Evolutionary conservation across 2,329 filamentous ascomycete genomes (phyloP).

Genomic region (Calonectria leucothoes): DNA sequence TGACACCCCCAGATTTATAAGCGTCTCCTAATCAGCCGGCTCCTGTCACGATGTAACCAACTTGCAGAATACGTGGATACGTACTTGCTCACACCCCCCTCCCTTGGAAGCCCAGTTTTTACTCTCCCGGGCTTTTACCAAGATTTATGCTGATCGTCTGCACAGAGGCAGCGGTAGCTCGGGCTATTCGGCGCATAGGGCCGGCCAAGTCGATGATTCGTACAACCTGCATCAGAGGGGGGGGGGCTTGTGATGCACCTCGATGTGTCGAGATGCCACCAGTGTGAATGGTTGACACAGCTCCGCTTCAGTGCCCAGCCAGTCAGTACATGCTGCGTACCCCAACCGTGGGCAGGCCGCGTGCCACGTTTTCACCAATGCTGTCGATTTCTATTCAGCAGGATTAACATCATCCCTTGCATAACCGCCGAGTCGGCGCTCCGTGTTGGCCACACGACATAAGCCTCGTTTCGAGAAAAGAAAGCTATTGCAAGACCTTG

Average conservation of each 20-base stretch:
- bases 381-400: not conserved
- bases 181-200: conserved; percentile 2
- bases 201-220: not conserved
- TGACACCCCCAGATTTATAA: conserved; percentile 34
- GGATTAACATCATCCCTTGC: conserved; percentile 4
- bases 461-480: conserved; percentile 12
- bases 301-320: conserved; percentile 9
- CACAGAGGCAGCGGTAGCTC: conserved; percentile 5
- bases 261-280: conserved; percentile 17
- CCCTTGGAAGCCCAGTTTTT: conserved; percentile 11
- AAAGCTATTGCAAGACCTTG: conserved; percentile 4
- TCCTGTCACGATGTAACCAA: conserved; percentile 33
- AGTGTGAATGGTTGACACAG: conserved; percentile 16
- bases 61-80: conserved; percentile 32
- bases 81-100: conserved; percentile 26
- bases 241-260: conserved; percentile 15
- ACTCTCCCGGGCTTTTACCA: conserved; percentile 24
- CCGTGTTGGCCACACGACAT: not conserved
- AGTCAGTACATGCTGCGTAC: not conserved
- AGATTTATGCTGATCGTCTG: conserved; percentile 20
- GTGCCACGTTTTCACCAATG: conserved; percentile 14
- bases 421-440: not conserved
- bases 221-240: not conserved
- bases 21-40: conserved; percentile 30
- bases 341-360: not conserved